These are phyloP conservation scores for Podosphaera aphanis DNA, from an alignment of 2,329 filamentous ascomycete species.

Conservation along the genomic window DNA sequence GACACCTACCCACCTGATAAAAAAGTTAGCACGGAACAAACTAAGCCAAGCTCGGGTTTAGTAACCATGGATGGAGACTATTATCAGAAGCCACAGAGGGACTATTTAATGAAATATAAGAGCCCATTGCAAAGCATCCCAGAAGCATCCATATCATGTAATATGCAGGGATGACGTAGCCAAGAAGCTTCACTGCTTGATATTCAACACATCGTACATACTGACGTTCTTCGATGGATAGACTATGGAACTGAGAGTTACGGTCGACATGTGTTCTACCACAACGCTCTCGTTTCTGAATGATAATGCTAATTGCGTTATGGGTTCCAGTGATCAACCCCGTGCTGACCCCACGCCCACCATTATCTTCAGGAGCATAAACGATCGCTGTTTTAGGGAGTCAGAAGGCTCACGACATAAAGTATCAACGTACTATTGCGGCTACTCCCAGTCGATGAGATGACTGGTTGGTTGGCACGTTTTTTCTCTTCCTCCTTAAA, in stretches of 20 bases:
- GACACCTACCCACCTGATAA: constrained; percentile 1
- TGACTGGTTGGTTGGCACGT: background rate
- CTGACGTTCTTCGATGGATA: constrained; percentile 27
- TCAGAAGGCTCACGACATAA: background rate
- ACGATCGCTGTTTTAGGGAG: background rate
- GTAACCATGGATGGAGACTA: constrained; percentile 3
- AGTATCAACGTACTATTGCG: background rate
- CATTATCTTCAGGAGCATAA: background rate
- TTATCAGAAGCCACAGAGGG: background rate
- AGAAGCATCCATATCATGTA: constrained; percentile 33
- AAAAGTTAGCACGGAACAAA: background rate
- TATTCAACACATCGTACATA: constrained; percentile 37
- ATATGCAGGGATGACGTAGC: constrained; percentile 34
- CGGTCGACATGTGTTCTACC: constrained; percentile 14
- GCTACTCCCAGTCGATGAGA: background rate
- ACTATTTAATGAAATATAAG: constrained; percentile 28
- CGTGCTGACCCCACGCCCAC: background rate
- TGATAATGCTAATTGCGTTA: background rate
- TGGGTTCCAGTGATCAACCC: background rate
- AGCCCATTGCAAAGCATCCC: constrained; percentile 29
- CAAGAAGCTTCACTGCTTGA: constrained; percentile 33
- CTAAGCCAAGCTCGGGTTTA: background rate
- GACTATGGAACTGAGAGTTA: constrained; percentile 29
- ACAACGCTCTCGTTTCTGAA: background rate
- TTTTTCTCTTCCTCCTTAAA: constrained; percentile 14